phyloP scores from a whole-genome alignment of 2,329 filamentous ascomycete genomes.

The Emmonsiellopsis sp. region DNA sequence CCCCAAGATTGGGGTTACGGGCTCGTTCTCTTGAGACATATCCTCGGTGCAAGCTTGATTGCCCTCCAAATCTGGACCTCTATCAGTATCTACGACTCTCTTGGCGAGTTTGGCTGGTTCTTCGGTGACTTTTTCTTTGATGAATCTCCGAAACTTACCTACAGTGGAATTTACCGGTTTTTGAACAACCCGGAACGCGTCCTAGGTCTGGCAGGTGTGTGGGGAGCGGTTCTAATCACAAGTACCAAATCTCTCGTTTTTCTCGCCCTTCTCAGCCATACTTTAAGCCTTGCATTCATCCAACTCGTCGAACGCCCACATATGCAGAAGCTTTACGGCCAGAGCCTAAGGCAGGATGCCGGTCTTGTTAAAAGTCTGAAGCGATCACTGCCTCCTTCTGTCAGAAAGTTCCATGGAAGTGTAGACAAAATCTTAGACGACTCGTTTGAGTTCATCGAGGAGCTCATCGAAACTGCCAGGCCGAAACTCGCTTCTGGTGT shows the following conservation, averaged over 20 bases:
- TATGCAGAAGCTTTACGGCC: slow-evolving; percentile 95
- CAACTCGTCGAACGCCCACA: slow-evolving; percentile 91
- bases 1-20: slow-evolving; percentile 81
- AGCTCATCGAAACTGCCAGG: slow-evolving; percentile 74
- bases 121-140: slow-evolving; percentile 99
- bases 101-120: slow-evolving; percentile 98
- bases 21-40: slow-evolving; percentile 77
- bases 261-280: slow-evolving; percentile 75
- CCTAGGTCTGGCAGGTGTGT: slow-evolving; percentile 86
- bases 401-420: slow-evolving; percentile 75
- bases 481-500: slow-evolving; percentile 82
- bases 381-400: slow-evolving; percentile 70
- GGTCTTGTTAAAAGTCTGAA: slow-evolving; percentile 88
- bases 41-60: slow-evolving; percentile 70
- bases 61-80: slow-evolving; percentile 88
- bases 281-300: slow-evolving; percentile 77
- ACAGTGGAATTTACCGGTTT: slow-evolving; percentile 95
- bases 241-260: slow-evolving; percentile 81
- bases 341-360: slow-evolving; percentile 72
- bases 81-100: slow-evolving; percentile 84
- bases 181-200: slow-evolving; percentile 95
- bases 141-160: slow-evolving; percentile 77
- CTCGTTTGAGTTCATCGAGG: slow-evolving; percentile 80
- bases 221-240: slow-evolving; percentile 89
- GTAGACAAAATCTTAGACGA: slow-evolving; percentile 81